Evolutionary conservation across 768 basidiomycete species (phyloP).

Genomic region (Bullera alba): DNA sequence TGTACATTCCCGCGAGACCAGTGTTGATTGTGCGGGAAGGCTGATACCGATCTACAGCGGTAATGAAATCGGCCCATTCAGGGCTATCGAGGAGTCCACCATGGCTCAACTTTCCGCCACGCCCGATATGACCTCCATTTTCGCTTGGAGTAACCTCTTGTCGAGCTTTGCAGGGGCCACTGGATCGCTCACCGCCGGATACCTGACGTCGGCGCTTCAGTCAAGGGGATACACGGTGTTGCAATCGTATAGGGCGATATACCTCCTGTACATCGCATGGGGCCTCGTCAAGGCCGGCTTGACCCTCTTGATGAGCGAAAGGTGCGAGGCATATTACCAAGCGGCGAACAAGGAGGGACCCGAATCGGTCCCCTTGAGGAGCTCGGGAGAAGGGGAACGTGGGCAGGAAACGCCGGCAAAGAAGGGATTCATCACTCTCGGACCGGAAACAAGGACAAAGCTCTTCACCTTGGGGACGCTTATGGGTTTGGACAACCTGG

Average conservation of each 20-base stretch:
- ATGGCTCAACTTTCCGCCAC: slow-evolving; percentile 29
- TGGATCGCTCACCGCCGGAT: slow-evolving; percentile 18
- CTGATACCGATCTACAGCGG: no score
- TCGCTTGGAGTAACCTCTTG: slow-evolving; percentile 24
- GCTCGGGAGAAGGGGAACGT: no score
- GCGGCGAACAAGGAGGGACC: no score
- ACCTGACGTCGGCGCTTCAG: slow-evolving; percentile 7
- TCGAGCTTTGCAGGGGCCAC: slow-evolving; percentile 24
- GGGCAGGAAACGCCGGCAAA: no score
- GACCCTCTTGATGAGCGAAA: slow-evolving; percentile 7
- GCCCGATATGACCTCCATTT: no score
- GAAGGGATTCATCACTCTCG: no score
- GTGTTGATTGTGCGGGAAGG: no score
- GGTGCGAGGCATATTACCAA: no score
- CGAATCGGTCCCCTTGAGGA: no score
- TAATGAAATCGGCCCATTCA: slow-evolving; percentile 33
- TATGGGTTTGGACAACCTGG: slow-evolving; percentile 28
- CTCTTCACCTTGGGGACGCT: no score
- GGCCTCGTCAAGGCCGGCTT: slow-evolving; percentile 19
- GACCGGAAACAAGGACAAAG: no score
- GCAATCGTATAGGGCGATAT: slow-evolving; percentile 25
- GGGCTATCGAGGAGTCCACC: slow-evolving; percentile 39
- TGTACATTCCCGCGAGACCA: no score
- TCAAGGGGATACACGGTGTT: slow-evolving; percentile 16
- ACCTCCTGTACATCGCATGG: slow-evolving; percentile 20